Base-by-base conservation (phyloP, 257 asterid genomes). In the Agastache rugosa region DNA sequence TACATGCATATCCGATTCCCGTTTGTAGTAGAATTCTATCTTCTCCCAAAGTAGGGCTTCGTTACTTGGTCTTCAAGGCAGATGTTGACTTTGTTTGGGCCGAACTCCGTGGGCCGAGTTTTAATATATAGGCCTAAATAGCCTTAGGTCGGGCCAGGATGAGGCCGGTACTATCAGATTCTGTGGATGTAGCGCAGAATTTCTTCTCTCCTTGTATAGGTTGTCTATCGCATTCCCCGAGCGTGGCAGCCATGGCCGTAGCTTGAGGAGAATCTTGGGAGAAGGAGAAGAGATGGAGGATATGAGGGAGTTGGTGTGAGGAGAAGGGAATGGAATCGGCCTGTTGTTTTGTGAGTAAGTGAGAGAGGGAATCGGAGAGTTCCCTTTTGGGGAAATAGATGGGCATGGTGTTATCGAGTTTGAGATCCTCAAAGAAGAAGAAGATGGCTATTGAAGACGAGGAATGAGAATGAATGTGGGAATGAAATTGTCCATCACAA, bases 301-400 rank as follows among this genome's bases (percentile, higher is more conserved):
- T 77, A 53, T 53, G 5, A 0, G 83, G 73, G 53, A 91, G 88
- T 6, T 88, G 53, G 51, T 79, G 39, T 8, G 72, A 75, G 4
- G 92, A 78, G 76, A 92, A 92, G n/a, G 96, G 96, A 44, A 90
- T 87, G 5, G 79, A 39, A 63, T 87, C 87, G 50, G 96, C 89
- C 73, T 83, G 84, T 45, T 83, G 75, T 77, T 62, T 84, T 0
- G 89, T 35, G 65, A 91, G 83, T 34, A 83, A 50, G 34, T 54
- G 77, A 62, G 82, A 80, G 37, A 88, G 72, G 45, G 85, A 56
- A n/a, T 83, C 72, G 16, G 69, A 59, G 14, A 80, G 66, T 39
- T 70, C 69, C 73, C 88, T 77, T 39, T 66, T 69, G 2, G 96
- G 93, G 81, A 92, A 92, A 61, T 75, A 81, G 20, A 90, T 55